These are phyloP conservation scores for Irpex sp. DNA, from an alignment of 1,284 basidiomycete species.

Conservation along the genomic window DNA sequence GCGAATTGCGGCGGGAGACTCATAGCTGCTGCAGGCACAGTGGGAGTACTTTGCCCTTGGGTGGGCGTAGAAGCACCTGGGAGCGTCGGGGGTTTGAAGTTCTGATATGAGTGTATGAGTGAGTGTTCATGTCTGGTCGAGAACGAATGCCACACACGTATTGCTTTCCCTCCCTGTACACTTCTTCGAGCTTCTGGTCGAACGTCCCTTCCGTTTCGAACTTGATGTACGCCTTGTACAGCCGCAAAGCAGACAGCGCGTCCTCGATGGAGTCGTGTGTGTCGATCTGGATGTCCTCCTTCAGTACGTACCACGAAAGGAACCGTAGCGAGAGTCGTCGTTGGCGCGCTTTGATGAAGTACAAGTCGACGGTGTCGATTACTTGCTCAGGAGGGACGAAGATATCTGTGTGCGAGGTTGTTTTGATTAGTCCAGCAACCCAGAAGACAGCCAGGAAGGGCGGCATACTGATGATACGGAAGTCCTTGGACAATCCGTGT, in stretches of 20 bases:
- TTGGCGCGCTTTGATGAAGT: slow-evolving; percentile 77
- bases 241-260: slow-evolving; percentile 79
- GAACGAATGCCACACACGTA: slow-evolving; percentile 45
- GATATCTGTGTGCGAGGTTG: slow-evolving; percentile 59
- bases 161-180: slow-evolving; percentile 70
- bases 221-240: slow-evolving; percentile 81
- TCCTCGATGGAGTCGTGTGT: slow-evolving; percentile 98
- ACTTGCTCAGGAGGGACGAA: slow-evolving; percentile 94
- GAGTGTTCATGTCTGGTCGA: no score
- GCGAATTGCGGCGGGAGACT: not conserved
- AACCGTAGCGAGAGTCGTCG: slow-evolving; percentile 91
- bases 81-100: not conserved
- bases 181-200: slow-evolving; percentile 83
- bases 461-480: slow-evolving; percentile 93
- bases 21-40: not conserved
- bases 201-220: slow-evolving; percentile 77
- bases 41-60: not conserved
- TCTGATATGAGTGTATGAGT: not conserved
- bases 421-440: not conserved
- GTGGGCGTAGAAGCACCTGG: not conserved
- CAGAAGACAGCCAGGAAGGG: not conserved
- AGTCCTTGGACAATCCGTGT: slow-evolving; percentile 98
- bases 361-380: slow-evolving; percentile 95
- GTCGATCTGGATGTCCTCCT: slow-evolving; percentile 88
- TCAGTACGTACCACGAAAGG: slow-evolving; percentile 88